A percentile compares a stretch with the other conserved stretches of the same genome.
Evolutionary conservation across 768 basidiomycete genomes (phyloP).

Genomic region (Clavaria fumosa): DNA sequence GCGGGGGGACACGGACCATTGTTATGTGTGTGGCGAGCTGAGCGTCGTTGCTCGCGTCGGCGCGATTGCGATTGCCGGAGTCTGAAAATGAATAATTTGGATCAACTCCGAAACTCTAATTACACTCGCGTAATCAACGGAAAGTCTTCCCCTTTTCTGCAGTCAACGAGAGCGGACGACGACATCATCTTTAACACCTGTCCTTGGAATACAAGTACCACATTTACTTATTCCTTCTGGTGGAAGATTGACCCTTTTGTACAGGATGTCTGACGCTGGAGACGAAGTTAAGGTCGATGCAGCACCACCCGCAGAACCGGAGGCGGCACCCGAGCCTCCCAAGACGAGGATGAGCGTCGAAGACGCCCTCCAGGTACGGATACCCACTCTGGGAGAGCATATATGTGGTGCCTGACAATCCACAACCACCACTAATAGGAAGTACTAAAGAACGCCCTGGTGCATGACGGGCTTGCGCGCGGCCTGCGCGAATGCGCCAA

Average conservation of each 20-base stretch:
- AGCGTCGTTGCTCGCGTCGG: too few relatives aligned
- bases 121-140: too few relatives aligned
- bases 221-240: too few relatives aligned
- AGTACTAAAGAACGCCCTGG: slow-evolving; percentile 97
- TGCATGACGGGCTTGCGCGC: slow-evolving; percentile 95
- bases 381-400: too few relatives aligned
- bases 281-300: slow-evolving; percentile 77
- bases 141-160: too few relatives aligned
- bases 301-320: slow-evolving; percentile 39
- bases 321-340: slow-evolving; percentile 78
- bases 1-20: neutral
- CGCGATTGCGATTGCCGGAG: slow-evolving; percentile 25
- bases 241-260: too few relatives aligned
- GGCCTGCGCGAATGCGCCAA: slow-evolving; percentile 97
- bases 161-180: slow-evolving; percentile 96
- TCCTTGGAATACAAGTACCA: slow-evolving; percentile 25
- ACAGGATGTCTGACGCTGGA: slow-evolving; percentile 94
- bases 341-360: slow-evolving; percentile 94
- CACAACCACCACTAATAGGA: slow-evolving; percentile 34
- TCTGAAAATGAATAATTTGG: slow-evolving; percentile 25
- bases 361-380: slow-evolving; percentile 71
- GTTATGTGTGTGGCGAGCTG: too few relatives aligned
- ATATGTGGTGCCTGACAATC: too few relatives aligned
- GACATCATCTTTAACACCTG: slow-evolving; percentile 41
- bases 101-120: slow-evolving; percentile 30